Evolutionary conservation across 305 asterid species (phyloP).

Genomic region (Solanum aculeatissimum): DNA sequence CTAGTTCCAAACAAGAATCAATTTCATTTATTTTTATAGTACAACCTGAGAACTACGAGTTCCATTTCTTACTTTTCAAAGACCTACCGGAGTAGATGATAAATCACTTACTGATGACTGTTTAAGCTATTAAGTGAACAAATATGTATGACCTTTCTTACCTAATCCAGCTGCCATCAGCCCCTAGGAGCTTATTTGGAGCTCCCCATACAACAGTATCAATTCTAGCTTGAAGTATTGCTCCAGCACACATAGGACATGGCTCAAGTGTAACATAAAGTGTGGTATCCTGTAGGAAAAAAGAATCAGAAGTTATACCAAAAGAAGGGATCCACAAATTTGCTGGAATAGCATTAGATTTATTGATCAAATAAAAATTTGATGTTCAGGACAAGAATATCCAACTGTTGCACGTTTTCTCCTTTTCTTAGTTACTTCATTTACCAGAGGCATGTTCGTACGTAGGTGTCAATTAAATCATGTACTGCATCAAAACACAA

Average conservation of each 20-base stretch:
- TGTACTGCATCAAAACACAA: neutral
- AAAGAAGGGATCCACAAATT: neutral
- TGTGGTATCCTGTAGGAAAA: conserved; percentile 46
- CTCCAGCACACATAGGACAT: conserved; percentile 99
- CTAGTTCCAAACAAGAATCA: neutral
- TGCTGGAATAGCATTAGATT: neutral
- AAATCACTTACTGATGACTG: neutral
- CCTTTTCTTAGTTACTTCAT: neutral
- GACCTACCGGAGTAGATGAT: neutral
- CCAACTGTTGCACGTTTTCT: neutral
- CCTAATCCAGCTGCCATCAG: conserved; percentile 99
- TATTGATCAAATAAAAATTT: neutral
- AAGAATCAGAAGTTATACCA: neutral
- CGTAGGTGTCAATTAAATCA: neutral
- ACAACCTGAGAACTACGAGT: neutral
- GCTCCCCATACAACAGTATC: conserved; percentile 98
- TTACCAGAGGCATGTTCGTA: neutral
- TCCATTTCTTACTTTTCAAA: neutral
- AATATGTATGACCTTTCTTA: conserved; percentile 10
- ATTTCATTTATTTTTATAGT: neutral
- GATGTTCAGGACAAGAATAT: neutral
- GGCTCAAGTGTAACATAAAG: conserved; percentile 97
- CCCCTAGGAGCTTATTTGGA: conserved; percentile 97
- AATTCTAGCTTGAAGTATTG: conserved; percentile 93
- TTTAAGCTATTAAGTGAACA: neutral